Percentiles rank a stretch among this genome's conserved stretches.
These are phyloP conservation scores for Wallacemonas sp. DNA, from an alignment of 208 protist genomes.

Conservation along the genomic window DNA sequence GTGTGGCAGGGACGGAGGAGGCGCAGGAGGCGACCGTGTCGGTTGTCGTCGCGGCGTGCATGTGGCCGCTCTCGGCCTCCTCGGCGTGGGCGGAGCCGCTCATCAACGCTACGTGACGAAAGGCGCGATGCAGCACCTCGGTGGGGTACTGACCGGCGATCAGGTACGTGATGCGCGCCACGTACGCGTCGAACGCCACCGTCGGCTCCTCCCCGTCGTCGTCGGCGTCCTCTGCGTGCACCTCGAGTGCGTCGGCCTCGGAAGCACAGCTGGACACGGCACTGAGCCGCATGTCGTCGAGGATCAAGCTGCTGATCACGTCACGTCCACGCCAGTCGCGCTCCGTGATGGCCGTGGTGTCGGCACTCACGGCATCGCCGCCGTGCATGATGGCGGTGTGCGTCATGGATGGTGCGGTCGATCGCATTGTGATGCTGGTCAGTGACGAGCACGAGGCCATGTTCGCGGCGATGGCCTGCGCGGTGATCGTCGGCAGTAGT, in stretches of 20 bases:
- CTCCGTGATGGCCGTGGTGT: background rate
- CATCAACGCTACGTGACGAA: constrained; percentile 24
- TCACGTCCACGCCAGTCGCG: too few relatives aligned
- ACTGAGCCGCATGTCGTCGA: background rate
- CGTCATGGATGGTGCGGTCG: constrained; percentile 2
- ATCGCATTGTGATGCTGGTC: constrained; percentile 6
- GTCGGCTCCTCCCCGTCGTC: constrained; percentile 21
- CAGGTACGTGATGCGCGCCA: constrained; percentile 69
- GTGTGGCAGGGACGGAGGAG: background rate
- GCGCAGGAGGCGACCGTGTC: background rate
- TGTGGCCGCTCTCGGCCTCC: too few relatives aligned
- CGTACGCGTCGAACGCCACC: constrained; percentile 72
- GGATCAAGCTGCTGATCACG: background rate
- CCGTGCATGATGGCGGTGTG: constrained; percentile 13
- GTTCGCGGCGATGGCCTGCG: background rate
- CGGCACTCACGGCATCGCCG: background rate
- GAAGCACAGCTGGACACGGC: background rate
- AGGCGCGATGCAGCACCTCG: constrained; percentile 63
- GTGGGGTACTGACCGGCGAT: constrained; percentile 74
- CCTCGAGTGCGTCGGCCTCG: background rate
- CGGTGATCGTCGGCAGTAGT: background rate
- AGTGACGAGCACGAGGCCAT: background rate
- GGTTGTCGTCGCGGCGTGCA: too few relatives aligned
- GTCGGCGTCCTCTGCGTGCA: background rate
- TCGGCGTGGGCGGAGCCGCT: background rate